Evolutionary conservation across 495 filamentous ascomycete species (phyloP).

Genomic region (Xylaria cubensis): DNA sequence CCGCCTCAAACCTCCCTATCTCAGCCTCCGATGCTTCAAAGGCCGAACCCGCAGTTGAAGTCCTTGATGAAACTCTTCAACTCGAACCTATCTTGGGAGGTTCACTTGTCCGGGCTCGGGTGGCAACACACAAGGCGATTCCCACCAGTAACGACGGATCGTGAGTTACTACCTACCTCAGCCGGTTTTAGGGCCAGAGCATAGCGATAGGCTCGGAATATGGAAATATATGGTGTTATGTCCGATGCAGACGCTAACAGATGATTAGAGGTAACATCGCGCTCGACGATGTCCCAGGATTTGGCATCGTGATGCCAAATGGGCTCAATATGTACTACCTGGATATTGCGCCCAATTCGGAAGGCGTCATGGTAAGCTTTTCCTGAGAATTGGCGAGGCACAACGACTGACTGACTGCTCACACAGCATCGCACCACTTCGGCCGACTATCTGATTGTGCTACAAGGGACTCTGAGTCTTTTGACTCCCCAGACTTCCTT

Average conservation of each 20-base stretch:
- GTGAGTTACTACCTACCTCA: constrained; percentile 30
- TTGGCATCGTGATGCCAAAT: constrained; percentile 36
- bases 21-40: constrained; percentile 22
- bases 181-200: neutral
- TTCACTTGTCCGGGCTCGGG: constrained; percentile 32
- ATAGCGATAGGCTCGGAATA: neutral
- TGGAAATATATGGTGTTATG: neutral
- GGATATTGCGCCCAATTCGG: constrained; percentile 35
- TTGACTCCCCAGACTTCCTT: constrained; percentile 33
- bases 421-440: constrained; percentile 36
- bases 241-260: constrained; percentile 8
- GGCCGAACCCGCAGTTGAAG: constrained; percentile 32
- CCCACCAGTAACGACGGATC: constrained; percentile 37
- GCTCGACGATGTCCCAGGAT: constrained; percentile 32
- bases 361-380: constrained; percentile 32
- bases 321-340: constrained; percentile 40
- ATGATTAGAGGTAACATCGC: constrained; percentile 12
- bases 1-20: constrained; percentile 36
- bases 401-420: neutral
- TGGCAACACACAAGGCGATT: constrained; percentile 34
- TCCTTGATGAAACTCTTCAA: constrained; percentile 34
- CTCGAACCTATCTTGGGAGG: constrained; percentile 33
- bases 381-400: neutral
- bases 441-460: constrained; percentile 38
- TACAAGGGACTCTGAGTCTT: constrained; percentile 34